A percentile compares a stretch with the other conserved stretches of the same genome.
Evolutionary conservation across 108 stramenopile species (phyloP).

Genomic region (Skeletonema tropicum): DNA sequence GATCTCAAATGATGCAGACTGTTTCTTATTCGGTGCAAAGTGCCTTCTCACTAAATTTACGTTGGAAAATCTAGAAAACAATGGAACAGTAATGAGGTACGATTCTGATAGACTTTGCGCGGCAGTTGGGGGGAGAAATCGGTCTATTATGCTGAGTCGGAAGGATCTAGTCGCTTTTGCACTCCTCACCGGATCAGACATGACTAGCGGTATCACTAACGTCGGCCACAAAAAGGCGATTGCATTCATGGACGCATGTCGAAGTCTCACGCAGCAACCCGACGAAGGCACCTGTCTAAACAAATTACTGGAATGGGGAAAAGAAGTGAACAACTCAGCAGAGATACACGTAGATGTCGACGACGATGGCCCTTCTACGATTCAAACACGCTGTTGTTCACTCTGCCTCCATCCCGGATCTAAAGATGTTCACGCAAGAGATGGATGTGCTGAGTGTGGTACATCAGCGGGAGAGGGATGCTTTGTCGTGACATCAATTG

Average conservation of each 20-base stretch:
- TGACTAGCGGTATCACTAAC: conserved; percentile 69
- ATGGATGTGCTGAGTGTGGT: conserved; percentile 78
- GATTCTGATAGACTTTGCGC: conserved; percentile 53
- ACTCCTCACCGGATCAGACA: conserved; percentile 77
- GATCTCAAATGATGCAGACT: conserved; percentile 96
- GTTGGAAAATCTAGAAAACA: conserved; percentile 67
- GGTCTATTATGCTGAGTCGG: conserved; percentile 51
- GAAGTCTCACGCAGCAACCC: conserved; percentile 54
- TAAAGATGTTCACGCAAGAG: conserved; percentile 62
- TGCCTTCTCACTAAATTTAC: conserved; percentile 92
- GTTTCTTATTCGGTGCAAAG: conserved; percentile 92
- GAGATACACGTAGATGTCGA: conserved; percentile 26
- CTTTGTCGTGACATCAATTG: conserved; percentile 51
- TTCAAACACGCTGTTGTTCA: conserved; percentile 54
- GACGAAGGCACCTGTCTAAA: conserved; percentile 57
- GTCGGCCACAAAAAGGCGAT: conserved; percentile 79
- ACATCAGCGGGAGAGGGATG: conserved; percentile 80
- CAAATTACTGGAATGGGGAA: conserved; percentile 64
- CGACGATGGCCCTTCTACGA: conserved; percentile 35
- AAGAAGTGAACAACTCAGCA: not conserved
- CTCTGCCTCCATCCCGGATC: conserved; percentile 71
- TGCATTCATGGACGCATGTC: conserved; percentile 69
- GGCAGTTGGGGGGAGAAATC: conserved; percentile 23
- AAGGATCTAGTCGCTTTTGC: conserved; percentile 81
- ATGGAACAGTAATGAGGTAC: conserved; percentile 63